These are phyloP conservation scores for Alternaria brassicicola DNA, from an alignment of 2,329 filamentous ascomycete species.

Conservation along the genomic window DNA sequence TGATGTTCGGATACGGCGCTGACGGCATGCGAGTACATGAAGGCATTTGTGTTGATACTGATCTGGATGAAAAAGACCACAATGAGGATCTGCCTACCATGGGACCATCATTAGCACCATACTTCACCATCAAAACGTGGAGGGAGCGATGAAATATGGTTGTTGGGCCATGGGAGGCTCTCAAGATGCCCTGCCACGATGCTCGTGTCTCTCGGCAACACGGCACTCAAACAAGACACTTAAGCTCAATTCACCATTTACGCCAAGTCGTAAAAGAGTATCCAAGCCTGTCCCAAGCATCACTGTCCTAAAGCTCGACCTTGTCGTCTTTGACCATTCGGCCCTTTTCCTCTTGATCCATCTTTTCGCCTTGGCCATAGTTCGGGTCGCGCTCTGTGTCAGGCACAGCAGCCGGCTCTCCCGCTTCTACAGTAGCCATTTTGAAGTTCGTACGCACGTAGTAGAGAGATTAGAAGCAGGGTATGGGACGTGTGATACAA, in stretches of 20 bases:
- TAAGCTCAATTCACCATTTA: conserved; percentile 45
- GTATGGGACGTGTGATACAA: not conserved
- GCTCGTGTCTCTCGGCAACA: not conserved
- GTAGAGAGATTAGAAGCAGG: too few relatives aligned
- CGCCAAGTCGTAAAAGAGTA: conserved; percentile 54
- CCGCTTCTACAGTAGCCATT: conserved; percentile 19
- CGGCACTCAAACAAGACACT: conserved; percentile 33
- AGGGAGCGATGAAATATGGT: not conserved
- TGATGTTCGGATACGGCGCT: conserved; percentile 55
- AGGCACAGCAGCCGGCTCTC: conserved; percentile 25
- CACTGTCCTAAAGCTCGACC: conserved; percentile 47
- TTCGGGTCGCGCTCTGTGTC: conserved; percentile 33
- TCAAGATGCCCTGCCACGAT: not conserved
- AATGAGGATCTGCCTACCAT: conserved; percentile 52
- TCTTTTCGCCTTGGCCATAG: conserved; percentile 21
- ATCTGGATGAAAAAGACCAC: conserved; percentile 61
- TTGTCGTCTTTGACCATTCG: conserved; percentile 37
- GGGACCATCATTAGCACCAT: not conserved
- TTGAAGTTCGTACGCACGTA: not conserved
- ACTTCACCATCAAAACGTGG: not conserved
- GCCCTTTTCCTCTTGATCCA: conserved; percentile 25
- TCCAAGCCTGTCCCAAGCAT: conserved; percentile 53
- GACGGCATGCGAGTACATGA: conserved; percentile 58
- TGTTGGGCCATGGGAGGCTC: not conserved
- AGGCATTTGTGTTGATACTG: conserved; percentile 62